These are phyloP conservation scores for Annona squamosa DNA, from an alignment of 164 flowering plant genomes.

Conservation along the genomic window DNA sequence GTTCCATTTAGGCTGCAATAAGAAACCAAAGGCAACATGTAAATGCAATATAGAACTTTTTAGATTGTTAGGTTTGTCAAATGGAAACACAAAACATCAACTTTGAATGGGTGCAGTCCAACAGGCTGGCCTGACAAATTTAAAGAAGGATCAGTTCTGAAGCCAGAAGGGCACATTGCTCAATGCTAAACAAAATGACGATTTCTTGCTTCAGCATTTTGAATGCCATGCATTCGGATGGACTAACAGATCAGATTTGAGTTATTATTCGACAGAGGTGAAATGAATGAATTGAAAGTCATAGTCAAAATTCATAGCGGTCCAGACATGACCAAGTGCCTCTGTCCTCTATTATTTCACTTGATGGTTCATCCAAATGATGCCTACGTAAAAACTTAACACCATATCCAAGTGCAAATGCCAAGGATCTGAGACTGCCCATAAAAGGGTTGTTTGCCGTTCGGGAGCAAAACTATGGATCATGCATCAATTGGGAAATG, in stretches of 20 bases:
- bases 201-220: neutral
- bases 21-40: neutral
- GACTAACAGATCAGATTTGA: too few species aligned
- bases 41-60: neutral
- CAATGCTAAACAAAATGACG: neutral
- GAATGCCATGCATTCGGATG: neutral
- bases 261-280: neutral
- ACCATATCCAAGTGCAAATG: neutral
- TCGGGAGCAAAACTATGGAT: neutral
- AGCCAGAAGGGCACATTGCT: neutral
- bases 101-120: neutral
- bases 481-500: neutral
- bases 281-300: neutral
- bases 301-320: neutral
- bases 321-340: too few species aligned
- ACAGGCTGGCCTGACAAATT: neutral
- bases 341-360: too few species aligned
- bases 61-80: neutral
- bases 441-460: neutral
- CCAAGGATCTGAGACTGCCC: neutral
- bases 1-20: conserved; percentile 75
- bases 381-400: neutral
- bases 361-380: neutral
- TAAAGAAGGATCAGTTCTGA: neutral
- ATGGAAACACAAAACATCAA: neutral